Evolutionary conservation across 768 basidiomycete genomes (phyloP), one percentile per base, ranked within the genome.

Genomic region (Tricholoma terreum): DNA sequence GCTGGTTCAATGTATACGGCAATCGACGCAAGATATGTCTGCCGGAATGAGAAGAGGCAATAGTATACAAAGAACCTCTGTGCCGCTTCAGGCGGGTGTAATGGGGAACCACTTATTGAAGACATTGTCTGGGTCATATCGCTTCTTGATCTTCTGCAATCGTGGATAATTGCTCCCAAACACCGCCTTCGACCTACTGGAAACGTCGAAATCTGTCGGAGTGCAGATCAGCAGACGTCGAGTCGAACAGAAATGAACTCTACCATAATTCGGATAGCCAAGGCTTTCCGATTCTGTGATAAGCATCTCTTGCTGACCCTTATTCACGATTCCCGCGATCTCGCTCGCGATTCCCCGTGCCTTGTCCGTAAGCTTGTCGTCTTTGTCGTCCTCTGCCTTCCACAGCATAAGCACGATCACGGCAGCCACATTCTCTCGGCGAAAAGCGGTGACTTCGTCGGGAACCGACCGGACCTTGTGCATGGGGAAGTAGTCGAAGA

Each of bases 211-310:
- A 38, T 38, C 51, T 52, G 15, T 15, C 22, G 33, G 6, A 35
- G 17, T 2, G 19, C 21, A 52, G 21, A 36, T 52, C 15, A 52
- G 24, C 24, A n/a, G 21, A 11, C 21, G 17, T 36, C 22, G 10
- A 8, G 6, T 35, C 10, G 24, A 8, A 36, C 35, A 4, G 14
- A 5, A 21, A 38, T 6, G 19, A 14, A 12, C 5, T 68, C 31
- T 54, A 80, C 81, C 78, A 59, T 81, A 82, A 61, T 84, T 84
- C 27, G 73, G 75, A 54, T 82, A 81, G 6, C 76, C 78, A 24
- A 71, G 43, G 14, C 65, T 68, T 49, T 71, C 66, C 9, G 67
- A 51, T 38, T 66, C 62, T 15, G 66, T 66, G 57, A 75, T 35
- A 35, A 22, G 35, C 38, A 27, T 56, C 15, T 65, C 69, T 17